Conservation (phyloP, 371 early-diverging fungal genomes). For the Circinella minor region DNA sequence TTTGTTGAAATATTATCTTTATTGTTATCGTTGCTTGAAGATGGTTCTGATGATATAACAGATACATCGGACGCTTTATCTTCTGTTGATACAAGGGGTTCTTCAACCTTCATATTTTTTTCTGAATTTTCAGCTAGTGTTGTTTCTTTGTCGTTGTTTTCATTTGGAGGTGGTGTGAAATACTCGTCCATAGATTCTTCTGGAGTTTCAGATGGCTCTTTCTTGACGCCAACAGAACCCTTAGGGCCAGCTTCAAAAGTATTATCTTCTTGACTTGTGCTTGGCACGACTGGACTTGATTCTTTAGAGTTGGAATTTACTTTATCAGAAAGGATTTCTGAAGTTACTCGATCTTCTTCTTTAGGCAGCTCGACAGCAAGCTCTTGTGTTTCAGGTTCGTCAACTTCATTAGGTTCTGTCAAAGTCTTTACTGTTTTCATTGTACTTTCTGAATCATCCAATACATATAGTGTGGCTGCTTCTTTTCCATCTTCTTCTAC, state of each 20-base stretch:
- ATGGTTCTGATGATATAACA: background rate
- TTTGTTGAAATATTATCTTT: background rate
- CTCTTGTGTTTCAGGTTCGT: background rate
- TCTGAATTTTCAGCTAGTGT: too few species aligned
- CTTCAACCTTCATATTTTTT: too few species aligned
- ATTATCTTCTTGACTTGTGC: too few species aligned
- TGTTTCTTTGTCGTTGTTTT: background rate
- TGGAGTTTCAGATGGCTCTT: background rate
- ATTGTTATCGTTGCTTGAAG: background rate
- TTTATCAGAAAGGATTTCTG: background rate
- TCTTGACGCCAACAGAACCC: too few species aligned
- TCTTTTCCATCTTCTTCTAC: too few species aligned
- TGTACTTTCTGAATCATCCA: too few species aligned
- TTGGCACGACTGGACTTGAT: background rate
- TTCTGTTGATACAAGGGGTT: too few species aligned
- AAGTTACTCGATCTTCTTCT: slow-evolving; percentile 3
- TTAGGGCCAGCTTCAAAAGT: too few species aligned
- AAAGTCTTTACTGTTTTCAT: too few species aligned
- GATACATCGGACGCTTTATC: background rate
- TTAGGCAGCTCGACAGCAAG: background rate
- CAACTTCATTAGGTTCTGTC: background rate
- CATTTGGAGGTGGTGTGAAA: background rate
- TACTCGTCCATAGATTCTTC: background rate
- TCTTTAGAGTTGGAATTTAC: background rate
- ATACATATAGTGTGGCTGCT: too few species aligned